Percentiles rank a stretch among this genome's conserved stretches.
phyloP scores from a whole-genome alignment of 306 rosid species.

The Pterocarpus macrocarpus region DNA sequence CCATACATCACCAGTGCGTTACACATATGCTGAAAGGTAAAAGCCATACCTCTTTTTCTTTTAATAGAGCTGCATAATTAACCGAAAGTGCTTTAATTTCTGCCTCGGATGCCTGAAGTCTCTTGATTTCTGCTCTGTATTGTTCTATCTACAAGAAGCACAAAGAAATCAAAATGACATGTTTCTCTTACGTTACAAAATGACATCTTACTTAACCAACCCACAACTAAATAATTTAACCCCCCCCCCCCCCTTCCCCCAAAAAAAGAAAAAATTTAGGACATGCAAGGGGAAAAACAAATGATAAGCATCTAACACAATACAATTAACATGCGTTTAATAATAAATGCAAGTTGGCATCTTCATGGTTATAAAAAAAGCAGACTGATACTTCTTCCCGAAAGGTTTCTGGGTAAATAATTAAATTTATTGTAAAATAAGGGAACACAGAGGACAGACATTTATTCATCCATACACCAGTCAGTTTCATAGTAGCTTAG shows the following conservation, averaged over 20 bases:
- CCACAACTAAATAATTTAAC: not conserved
- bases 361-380: not conserved
- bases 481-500: constrained; percentile 8
- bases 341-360: not conserved
- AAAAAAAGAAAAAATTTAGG: no score
- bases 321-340: constrained; percentile 8
- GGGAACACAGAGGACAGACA: not conserved
- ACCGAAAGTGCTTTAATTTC: constrained; percentile 80
- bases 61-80: constrained; percentile 79
- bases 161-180: constrained; percentile 27
- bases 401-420: constrained; percentile 2
- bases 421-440: not conserved
- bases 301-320: not conserved
- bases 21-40: not conserved
- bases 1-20: not conserved
- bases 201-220: constrained; percentile 37
- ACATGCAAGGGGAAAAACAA: not conserved
- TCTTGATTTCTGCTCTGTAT: constrained; percentile 74
- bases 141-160: constrained; percentile 63
- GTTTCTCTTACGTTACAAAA: constrained; percentile 4
- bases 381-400: not conserved
- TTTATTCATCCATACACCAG: not conserved
- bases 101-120: constrained; percentile 83
- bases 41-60: constrained; percentile 75
- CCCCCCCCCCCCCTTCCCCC: no score